Evolutionary conservation across 1,284 basidiomycete genomes (phyloP).

Genomic region (Puccinia polysora): DNA sequence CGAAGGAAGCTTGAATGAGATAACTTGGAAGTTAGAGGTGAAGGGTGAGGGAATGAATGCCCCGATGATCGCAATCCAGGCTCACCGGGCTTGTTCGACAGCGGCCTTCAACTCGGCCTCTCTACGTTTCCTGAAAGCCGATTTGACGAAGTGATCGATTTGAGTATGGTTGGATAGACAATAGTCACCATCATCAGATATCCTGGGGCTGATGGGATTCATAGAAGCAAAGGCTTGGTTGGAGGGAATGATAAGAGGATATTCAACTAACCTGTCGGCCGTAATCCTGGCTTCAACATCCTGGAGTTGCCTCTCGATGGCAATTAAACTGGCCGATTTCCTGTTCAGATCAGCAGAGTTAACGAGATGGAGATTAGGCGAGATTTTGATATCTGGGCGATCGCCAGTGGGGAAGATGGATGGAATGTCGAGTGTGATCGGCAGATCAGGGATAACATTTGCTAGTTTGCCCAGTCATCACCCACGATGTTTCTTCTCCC

Average conservation of each 20-base stretch:
- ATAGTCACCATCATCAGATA: not conserved
- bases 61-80: not conserved
- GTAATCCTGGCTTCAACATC: slow-evolving; percentile 32
- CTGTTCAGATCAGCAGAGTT: not conserved
- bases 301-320: slow-evolving; percentile 26
- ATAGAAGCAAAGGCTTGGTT: not conserved
- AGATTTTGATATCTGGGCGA: not conserved
- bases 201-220: not conserved
- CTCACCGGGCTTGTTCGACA: slow-evolving; percentile 33
- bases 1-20: not conserved
- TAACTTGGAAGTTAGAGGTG: not conserved
- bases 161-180: not conserved
- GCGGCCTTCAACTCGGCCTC: slow-evolving; percentile 32
- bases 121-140: slow-evolving; percentile 14
- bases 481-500: too few relatives aligned
- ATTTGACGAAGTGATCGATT: not conserved
- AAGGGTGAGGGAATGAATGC: not conserved
- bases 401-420: not conserved
- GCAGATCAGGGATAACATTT: too few relatives aligned
- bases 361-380: not conserved
- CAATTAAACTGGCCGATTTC: slow-evolving; percentile 36
- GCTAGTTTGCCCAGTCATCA: too few relatives aligned
- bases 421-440: not conserved
- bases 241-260: not conserved
- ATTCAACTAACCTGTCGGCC: slow-evolving; percentile 19